These are phyloP conservation scores for Xylaria sp. DNA, from an alignment of 2,329 filamentous ascomycete genomes.

Conservation along the genomic window DNA sequence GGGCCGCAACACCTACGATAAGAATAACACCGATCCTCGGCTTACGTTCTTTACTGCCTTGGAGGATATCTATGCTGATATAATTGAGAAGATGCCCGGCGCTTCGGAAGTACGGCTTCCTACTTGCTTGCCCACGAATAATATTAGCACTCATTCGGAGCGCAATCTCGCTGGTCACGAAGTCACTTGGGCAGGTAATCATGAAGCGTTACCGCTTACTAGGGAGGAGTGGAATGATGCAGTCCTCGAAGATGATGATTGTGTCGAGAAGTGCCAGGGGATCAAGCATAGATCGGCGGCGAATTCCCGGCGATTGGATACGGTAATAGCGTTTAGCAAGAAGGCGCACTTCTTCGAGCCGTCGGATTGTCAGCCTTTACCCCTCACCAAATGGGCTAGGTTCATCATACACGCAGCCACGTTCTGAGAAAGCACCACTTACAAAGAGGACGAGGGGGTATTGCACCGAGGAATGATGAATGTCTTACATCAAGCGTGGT, in stretches of 20 bases:
- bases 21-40: slow-evolving; percentile 52
- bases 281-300: not conserved
- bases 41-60: slow-evolving; percentile 57
- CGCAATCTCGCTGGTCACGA: slow-evolving; percentile 17
- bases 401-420: slow-evolving; percentile 14
- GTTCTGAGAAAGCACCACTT: not conserved
- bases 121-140: not conserved
- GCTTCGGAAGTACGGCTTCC: not conserved
- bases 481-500: not conserved
- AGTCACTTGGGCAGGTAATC: slow-evolving; percentile 18
- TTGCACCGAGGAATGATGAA: too few relatives aligned
- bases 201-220: not conserved
- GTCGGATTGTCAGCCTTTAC: not conserved
- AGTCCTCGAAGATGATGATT: not conserved
- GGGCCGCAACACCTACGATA: slow-evolving; percentile 57
- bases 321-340: not conserved
- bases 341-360: slow-evolving; percentile 1
- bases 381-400: slow-evolving; percentile 8
- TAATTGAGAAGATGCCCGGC: slow-evolving; percentile 53
- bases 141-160: slow-evolving; percentile 1
- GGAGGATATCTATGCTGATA: slow-evolving; percentile 57
- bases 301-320: not conserved
- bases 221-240: not conserved
- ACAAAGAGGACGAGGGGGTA: not conserved
- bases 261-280: not conserved